Base-by-base conservation (phyloP, 176 grass and related monocot species). In the Aegilops tauschii region DNA sequence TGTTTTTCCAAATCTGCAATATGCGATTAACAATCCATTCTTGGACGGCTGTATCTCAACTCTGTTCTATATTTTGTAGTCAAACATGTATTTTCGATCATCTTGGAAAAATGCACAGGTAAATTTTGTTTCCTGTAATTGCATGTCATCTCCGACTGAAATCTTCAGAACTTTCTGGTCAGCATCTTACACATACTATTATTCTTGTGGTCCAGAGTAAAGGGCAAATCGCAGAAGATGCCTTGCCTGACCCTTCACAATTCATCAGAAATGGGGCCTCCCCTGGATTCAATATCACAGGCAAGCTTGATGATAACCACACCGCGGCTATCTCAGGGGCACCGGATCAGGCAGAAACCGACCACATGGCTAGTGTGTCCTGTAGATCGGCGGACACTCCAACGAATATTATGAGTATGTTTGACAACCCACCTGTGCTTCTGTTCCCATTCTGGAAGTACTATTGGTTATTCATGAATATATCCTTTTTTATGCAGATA, bases 21-120 rank as follows among this genome's bases (percentile, higher is more conserved):
- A 54, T 58, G 2, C 25, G 32, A 9, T 66, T 83, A 83, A 67
- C 44, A 25, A 39, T 82, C 65, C 74, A 54, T 84, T 87, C 63
- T 86, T 85, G 81, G 32, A 39, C 80, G 27, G 81, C 82, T 81
- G 58, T 49, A 9, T 84, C 84, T 88, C 29, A 89, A 78, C 36
- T 27, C 61, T 88, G 83, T 56, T 90, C 84, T 73, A 77, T 6
- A 73, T 78, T 95, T 96, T 88, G 69, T 94, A 94, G 96, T 91
- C 93, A 89, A 98, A 98, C 77, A 72, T 95, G 47, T 96, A 94
- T 92, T 98, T 92, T 92, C 93, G 96, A 86, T 96, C 92, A 76
- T 98, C 92, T 80, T 98, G 96, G 92, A 98, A 98, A 95, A 94
- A 98, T 88, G 79, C 82, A 63, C 84, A 90, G 93, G 93, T 95